Conservation (phyloP, 805 yeast species). For the Osmozyma mogii region DNA sequence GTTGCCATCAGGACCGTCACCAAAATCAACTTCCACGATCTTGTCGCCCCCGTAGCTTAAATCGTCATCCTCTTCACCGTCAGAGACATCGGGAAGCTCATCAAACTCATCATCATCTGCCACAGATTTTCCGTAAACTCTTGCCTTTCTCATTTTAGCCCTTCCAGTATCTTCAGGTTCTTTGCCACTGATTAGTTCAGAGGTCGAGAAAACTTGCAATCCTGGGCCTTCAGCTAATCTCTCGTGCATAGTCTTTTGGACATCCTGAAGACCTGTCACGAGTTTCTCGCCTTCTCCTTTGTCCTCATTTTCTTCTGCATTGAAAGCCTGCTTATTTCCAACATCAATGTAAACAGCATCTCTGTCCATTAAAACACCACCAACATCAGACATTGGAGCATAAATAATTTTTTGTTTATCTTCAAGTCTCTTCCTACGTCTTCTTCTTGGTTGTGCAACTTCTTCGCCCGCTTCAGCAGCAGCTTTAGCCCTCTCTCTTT, state of each 20-base stretch:
- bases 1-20: conserved; percentile 25
- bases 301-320: conserved; percentile 61
- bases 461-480: conserved; percentile 56
- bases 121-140: conserved; percentile 46
- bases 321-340: conserved; percentile 49
- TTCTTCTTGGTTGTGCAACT: conserved; percentile 39
- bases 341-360: conserved; percentile 95
- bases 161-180: conserved; percentile 46
- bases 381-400: conserved; percentile 99
- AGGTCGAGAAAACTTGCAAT: conserved; percentile 62
- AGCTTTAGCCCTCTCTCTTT: conserved; percentile 61
- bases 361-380: conserved; percentile 93
- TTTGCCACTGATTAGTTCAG: conserved; percentile 37
- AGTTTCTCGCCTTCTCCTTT: conserved; percentile 72
- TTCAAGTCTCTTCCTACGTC: conserved; percentile 83
- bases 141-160: conserved; percentile 47
- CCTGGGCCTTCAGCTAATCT: conserved; percentile 59
- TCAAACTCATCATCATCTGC: conserved; percentile 40
- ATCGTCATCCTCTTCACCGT: conserved; percentile 35
- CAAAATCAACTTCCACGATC: conserved; percentile 43
- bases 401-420: conserved; percentile 90
- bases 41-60: too few relatives aligned
- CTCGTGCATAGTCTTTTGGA: conserved; percentile 50
- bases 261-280: conserved; percentile 75
- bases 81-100: conserved; percentile 20